These are phyloP conservation scores for Emmonsiellopsis sp. DNA, from an alignment of 2,329 filamentous ascomycete genomes.

Conservation along the genomic window DNA sequence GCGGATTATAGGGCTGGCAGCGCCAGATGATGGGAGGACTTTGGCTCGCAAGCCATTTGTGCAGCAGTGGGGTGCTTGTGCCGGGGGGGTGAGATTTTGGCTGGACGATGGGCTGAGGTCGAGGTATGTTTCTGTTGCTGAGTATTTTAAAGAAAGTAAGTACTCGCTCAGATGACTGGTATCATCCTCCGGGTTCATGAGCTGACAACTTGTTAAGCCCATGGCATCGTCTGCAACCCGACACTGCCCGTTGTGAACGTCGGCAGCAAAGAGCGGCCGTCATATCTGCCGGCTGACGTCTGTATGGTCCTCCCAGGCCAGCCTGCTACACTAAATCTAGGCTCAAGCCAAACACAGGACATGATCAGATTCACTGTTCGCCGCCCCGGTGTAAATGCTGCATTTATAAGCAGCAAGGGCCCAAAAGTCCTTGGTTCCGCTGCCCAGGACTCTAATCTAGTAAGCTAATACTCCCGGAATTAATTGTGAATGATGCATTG, in stretches of 20 bases:
- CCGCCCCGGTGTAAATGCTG: slow-evolving; percentile 54
- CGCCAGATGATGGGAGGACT: too few relatives aligned
- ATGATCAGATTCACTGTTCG: slow-evolving; percentile 70
- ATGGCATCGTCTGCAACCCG: slow-evolving; percentile 26
- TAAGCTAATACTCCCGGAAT: slow-evolving; percentile 16
- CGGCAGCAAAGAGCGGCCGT: slow-evolving; percentile 47
- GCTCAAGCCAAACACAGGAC: slow-evolving; percentile 48
- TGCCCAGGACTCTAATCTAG: slow-evolving; percentile 33
- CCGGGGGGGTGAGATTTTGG: too few relatives aligned
- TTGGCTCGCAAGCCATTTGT: too few relatives aligned
- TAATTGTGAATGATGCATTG: not conserved
- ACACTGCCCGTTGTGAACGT: slow-evolving; percentile 56
- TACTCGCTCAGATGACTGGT: not conserved
- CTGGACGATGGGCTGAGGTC: too few relatives aligned
- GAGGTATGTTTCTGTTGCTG: slow-evolving; percentile 26
- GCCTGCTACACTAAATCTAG: slow-evolving; percentile 50
- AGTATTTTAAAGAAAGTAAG: slow-evolving; percentile 40
- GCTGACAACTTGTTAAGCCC: slow-evolving; percentile 21
- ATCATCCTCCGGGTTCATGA: not conserved
- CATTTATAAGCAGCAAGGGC: slow-evolving; percentile 52
- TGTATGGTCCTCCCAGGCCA: slow-evolving; percentile 58
- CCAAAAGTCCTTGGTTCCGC: slow-evolving; percentile 49
- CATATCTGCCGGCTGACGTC: slow-evolving; percentile 58
- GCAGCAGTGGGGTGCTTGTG: too few relatives aligned
- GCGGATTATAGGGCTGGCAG: too few relatives aligned